Conservation (phyloP, 2,329 filamentous ascomycete species). For the Fusarium falciforme region DNA sequence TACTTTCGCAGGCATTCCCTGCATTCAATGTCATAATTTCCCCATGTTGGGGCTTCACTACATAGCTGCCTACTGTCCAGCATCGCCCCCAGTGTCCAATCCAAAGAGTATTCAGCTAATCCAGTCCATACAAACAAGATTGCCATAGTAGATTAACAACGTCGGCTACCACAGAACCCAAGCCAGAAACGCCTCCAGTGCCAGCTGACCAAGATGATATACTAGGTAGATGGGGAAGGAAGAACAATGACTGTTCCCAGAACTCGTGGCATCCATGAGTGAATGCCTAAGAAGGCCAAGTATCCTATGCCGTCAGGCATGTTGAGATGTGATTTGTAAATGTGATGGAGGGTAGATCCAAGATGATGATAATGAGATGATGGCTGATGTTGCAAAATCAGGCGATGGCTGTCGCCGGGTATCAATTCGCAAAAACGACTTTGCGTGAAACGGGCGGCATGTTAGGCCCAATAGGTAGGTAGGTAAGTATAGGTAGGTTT, state of each 20-base stretch:
- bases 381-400: slow-evolving; percentile 35
- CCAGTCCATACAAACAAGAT: slow-evolving; percentile 5
- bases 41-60: background rate
- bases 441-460: slow-evolving; percentile 24
- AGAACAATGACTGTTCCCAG: slow-evolving; percentile 2
- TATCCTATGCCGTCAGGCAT: background rate
- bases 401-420: slow-evolving; percentile 36
- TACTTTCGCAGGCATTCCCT: background rate
- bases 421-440: slow-evolving; percentile 40
- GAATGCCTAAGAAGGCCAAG: slow-evolving; percentile 6
- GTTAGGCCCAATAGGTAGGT: background rate
- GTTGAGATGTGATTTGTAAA: slow-evolving; percentile 5
- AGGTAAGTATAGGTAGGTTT: slow-evolving; percentile 9
- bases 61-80: background rate
- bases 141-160: slow-evolving; percentile 4
- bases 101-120: slow-evolving; percentile 1
- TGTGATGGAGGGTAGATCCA: slow-evolving; percentile 8
- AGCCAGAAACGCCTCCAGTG: slow-evolving; percentile 30
- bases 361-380: slow-evolving; percentile 16
- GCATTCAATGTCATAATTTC: background rate
- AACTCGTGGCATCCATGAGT: background rate
- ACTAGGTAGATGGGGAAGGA: slow-evolving; percentile 11
- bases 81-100: background rate
- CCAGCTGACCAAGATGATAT: slow-evolving; percentile 26
- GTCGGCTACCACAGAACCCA: slow-evolving; percentile 4